Percentiles rank a stretch among this genome's conserved stretches.
phyloP scores from a whole-genome alignment of 2,329 filamentous ascomycete species.

The Parafenestella ontariensis region DNA sequence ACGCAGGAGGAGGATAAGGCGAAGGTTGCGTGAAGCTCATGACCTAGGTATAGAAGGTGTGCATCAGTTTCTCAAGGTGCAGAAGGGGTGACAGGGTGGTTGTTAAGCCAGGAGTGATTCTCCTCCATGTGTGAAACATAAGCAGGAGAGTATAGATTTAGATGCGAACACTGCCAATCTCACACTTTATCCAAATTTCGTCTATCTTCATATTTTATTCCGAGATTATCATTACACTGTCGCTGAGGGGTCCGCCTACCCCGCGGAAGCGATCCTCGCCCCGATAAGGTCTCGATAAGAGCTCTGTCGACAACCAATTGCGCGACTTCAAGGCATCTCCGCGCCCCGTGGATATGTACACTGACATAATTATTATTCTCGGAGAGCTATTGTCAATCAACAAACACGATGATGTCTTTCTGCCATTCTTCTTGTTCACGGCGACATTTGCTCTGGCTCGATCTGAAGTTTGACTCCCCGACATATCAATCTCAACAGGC shows the following conservation, averaged over 20 bases:
- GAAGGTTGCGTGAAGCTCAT: conserved; percentile 17
- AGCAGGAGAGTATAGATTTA: neutral
- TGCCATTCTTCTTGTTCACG: conserved; percentile 17
- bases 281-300: conserved; percentile 22
- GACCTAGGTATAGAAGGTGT: neutral
- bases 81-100: neutral
- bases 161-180: neutral
- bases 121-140: neutral
- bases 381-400: conserved; percentile 1
- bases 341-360: conserved; percentile 45
- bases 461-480: neutral
- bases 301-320: conserved; percentile 12
- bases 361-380: conserved; percentile 24
- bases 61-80: too few relatives aligned
- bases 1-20: conserved; percentile 32
- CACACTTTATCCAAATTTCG: too few relatives aligned
- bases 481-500: neutral
- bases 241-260: neutral
- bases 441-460: neutral
- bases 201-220: too few relatives aligned
- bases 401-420: conserved; percentile 50
- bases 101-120: neutral
- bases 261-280: conserved; percentile 1
- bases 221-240: too few relatives aligned
- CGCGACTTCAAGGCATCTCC: conserved; percentile 38